Conservation (phyloP, 164 flowering plant species). For the Pachysandra terminalis region DNA sequence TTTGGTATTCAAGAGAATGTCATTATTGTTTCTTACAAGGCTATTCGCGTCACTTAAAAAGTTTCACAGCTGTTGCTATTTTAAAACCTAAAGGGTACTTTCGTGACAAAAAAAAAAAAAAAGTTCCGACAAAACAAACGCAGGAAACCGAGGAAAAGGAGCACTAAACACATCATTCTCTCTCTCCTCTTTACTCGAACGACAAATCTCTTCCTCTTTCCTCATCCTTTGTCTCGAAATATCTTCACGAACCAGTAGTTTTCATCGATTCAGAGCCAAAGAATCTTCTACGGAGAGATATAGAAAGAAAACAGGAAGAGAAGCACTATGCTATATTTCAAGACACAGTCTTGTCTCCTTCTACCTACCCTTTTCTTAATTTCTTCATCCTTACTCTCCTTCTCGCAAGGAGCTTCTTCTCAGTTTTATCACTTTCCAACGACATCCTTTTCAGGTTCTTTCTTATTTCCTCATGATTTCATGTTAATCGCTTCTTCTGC, state of each 20-base stretch:
- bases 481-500: background rate
- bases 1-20: no score
- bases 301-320: background rate
- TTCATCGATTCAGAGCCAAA: background rate
- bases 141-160: background rate
- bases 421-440: background rate
- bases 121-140: no score
- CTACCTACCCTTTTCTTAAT: slow-evolving; percentile 8
- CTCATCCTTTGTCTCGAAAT: background rate
- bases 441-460: background rate
- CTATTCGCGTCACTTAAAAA: no score
- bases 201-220: no score
- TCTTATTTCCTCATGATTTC: background rate
- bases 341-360: slow-evolving; percentile 5
- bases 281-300: background rate
- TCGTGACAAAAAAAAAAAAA: no score
- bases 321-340: slow-evolving; percentile 9
- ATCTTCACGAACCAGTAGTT: background rate
- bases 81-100: no score
- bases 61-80: no score
- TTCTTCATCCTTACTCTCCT: slow-evolving; percentile 1
- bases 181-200: no score
- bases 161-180: background rate
- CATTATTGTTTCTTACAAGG: no score
- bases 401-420: slow-evolving; percentile 15